Evolutionary conservation across 495 filamentous ascomycete genomes (phyloP), one percentile per base, ranked within the genome.

Genomic region (Poronia punctata): DNA sequence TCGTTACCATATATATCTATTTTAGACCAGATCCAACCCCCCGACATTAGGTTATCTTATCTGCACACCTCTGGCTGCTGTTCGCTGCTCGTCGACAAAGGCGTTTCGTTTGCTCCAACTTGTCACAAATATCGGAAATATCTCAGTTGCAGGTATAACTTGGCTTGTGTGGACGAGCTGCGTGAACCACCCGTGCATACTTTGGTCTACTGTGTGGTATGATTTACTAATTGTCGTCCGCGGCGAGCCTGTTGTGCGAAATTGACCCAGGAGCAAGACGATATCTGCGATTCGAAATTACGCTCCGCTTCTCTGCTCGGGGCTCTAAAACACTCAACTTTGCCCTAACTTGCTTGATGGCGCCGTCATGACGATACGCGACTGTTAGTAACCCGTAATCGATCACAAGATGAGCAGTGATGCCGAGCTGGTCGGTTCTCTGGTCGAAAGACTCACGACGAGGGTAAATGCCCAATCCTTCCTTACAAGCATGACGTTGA

Each of bases 391-490:
- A 48, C 50, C 49, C 46, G 52, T 56, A 59, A 51, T 49, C 46
- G 52, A 59, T 45, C 52, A 56, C 55, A 59, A 56, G 52, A 81
- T 82, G 77, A 79, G 74, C 59, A 69, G 72, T 56, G 78, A 81
- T 64, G 70, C 68, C 38, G 74, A 68, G 59, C 62, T 81, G 56
- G 76, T 82, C 46, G 68, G 73, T 61, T 74, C 74, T 56, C 63
- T 82, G 49, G 72, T 82, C 52, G 78, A 80, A 61, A 71, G 78
- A 58, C 67, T 82, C 42, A 72, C 70, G 31, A 73, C 76, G 49
- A 70, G 76, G 68, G 78, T 81, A 72, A 51, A 47, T 33, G 14
- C 17, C 38, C 29, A 24, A 38, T 44, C 25, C 21, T 35, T 42
- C 39, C 29, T 38, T 36, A 19, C 12, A n/a, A 28, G n/a, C 11